Conservation (phyloP, 2,329 filamentous ascomycete genomes). For the Bipolaris bicolor region DNA sequence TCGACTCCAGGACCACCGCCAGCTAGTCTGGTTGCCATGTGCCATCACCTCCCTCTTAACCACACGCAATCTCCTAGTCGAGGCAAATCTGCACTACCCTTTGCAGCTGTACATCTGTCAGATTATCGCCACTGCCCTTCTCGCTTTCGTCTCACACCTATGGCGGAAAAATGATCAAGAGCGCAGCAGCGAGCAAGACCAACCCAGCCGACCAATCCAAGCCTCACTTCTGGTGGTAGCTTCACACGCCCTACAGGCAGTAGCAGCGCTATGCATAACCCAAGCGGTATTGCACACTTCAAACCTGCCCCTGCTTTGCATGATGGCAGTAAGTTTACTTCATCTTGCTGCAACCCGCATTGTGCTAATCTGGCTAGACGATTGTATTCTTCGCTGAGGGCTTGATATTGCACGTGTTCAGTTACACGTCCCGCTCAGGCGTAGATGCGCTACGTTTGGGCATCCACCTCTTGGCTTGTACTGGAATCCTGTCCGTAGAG, state of each 20-base stretch:
- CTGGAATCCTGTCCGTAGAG: conserved; percentile 31
- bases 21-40: conserved; percentile 24
- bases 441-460: conserved; percentile 21
- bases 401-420: conserved; percentile 14
- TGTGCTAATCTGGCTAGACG: conserved; percentile 15
- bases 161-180: conserved; percentile 2
- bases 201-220: conserved; percentile 1
- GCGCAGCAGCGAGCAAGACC: conserved; percentile 1
- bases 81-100: conserved; percentile 34
- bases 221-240: conserved; percentile 7
- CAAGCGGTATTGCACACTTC: conserved; percentile 42
- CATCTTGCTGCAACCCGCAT: background rate
- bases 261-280: conserved; percentile 31
- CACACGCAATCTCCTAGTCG: conserved; percentile 30
- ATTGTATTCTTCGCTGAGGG: conserved; percentile 29
- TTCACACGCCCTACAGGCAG: conserved; percentile 20
- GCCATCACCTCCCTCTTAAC: conserved; percentile 28
- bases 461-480: conserved; percentile 23
- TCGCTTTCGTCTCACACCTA: conserved; percentile 5
- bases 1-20: conserved; percentile 10
- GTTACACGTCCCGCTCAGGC: conserved; percentile 11
- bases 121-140: conserved; percentile 13
- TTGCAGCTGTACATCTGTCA: conserved; percentile 24
- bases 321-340: conserved; percentile 37
- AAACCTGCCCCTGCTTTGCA: conserved; percentile 39